Evolutionary conservation across 1,139 yeast species (phyloP).

Genomic region (Kodamaea derodonti): DNA sequence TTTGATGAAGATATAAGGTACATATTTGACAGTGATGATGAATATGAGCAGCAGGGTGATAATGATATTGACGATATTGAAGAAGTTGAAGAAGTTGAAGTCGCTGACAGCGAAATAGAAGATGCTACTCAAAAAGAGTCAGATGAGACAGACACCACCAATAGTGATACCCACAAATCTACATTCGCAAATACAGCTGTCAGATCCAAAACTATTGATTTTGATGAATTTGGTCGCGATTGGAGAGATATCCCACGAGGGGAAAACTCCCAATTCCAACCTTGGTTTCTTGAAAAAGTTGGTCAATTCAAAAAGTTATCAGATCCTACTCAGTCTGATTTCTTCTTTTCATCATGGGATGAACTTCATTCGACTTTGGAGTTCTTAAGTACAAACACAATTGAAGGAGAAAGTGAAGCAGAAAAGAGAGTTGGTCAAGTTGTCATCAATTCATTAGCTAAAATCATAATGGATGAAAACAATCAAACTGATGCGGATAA

Average conservation of each 20-base stretch:
- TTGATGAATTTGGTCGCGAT: slow-evolving; percentile 59
- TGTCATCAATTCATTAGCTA: slow-evolving; percentile 48
- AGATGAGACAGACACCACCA: neutral
- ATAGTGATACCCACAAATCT: neutral
- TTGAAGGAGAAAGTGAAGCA: slow-evolving; percentile 26
- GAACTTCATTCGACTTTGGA: slow-evolving; percentile 29
- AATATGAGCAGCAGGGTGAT: slow-evolving; percentile 36
- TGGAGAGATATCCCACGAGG: slow-evolving; percentile 71
- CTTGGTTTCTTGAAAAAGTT: slow-evolving; percentile 18
- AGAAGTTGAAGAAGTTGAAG: slow-evolving; percentile 7
- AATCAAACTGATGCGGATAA: slow-evolving; percentile 24
- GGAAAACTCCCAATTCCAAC: slow-evolving; percentile 31
- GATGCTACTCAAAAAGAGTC: neutral
- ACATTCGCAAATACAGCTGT: slow-evolving; percentile 6
- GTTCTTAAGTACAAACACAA: slow-evolving; percentile 20
- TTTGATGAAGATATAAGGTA: slow-evolving; percentile 72
- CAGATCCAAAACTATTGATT: slow-evolving; percentile 29
- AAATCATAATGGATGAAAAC: slow-evolving; percentile 34
- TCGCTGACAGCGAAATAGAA: slow-evolving; percentile 7
- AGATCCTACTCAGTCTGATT: slow-evolving; percentile 21
- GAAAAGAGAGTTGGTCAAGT: slow-evolving; percentile 35
- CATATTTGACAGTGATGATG: slow-evolving; percentile 67
- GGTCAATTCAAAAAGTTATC: slow-evolving; percentile 14
- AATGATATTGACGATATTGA: slow-evolving; percentile 18
- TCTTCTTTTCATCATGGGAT: slow-evolving; percentile 29